phyloP scores from a whole-genome alignment of 306 rosid species.

The Cicer pinnatifidum region DNA sequence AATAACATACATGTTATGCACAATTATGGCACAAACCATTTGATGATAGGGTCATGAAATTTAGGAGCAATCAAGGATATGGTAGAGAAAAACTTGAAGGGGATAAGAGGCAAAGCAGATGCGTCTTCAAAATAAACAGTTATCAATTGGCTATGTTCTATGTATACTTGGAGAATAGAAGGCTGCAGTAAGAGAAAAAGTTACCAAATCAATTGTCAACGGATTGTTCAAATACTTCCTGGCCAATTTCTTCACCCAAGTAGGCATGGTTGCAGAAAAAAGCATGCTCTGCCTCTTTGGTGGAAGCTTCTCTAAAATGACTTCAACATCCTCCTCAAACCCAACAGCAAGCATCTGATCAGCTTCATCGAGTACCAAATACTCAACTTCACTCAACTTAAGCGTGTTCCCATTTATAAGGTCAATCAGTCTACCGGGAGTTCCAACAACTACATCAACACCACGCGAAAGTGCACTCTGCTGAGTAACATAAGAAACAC shows the following conservation, averaged over 20 bases:
- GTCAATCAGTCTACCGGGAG: slow-evolving; percentile 95
- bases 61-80: background rate
- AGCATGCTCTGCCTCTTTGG: slow-evolving; percentile 89
- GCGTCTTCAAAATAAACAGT: slow-evolving; percentile 10
- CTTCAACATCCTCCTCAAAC: slow-evolving; percentile 97
- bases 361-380: slow-evolving; percentile 95
- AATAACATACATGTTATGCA: slow-evolving; percentile 8
- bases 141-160: slow-evolving; percentile 3
- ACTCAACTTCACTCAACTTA: slow-evolving; percentile 76
- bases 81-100: background rate
- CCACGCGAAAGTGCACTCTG: slow-evolving; percentile 93
- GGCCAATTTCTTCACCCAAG: slow-evolving; percentile 89
- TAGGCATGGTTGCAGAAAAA: slow-evolving; percentile 96
- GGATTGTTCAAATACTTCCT: slow-evolving; percentile 86
- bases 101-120: background rate
- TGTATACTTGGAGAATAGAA: background rate
- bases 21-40: slow-evolving; percentile 3
- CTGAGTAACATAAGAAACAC: slow-evolving; percentile 83
- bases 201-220: slow-evolving; percentile 94
- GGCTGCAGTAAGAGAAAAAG: slow-evolving; percentile 30
- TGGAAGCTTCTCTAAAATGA: slow-evolving; percentile 79
- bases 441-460: slow-evolving; percentile 98
- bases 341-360: slow-evolving; percentile 99
- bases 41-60: slow-evolving; percentile 2
- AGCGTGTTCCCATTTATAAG: slow-evolving; percentile 86